phyloP scores from a whole-genome alignment of 164 flowering plant genomes.

The Warburgia ugandensis region DNA sequence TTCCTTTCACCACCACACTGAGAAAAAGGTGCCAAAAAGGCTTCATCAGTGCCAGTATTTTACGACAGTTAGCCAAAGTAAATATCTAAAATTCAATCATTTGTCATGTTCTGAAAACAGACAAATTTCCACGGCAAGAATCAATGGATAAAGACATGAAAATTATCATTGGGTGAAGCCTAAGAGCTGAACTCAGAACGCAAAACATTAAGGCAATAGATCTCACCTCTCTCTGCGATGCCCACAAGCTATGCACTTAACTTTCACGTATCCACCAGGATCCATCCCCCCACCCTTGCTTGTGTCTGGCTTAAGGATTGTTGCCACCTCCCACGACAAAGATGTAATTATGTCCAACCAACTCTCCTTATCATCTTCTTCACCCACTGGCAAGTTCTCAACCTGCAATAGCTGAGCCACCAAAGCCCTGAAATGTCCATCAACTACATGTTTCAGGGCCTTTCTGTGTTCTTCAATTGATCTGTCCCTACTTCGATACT shows the following conservation, averaged over 20 bases:
- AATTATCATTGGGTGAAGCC: too few species aligned
- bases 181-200: too few species aligned
- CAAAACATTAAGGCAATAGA: neutral
- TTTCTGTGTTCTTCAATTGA: slow-evolving; percentile 80
- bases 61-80: too few species aligned
- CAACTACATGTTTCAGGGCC: slow-evolving; percentile 85
- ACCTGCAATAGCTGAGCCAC: slow-evolving; percentile 88
- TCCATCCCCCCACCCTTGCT: slow-evolving; percentile 98
- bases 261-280: slow-evolving; percentile 97
- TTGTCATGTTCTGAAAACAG: too few species aligned
- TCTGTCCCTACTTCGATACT: slow-evolving; percentile 51
- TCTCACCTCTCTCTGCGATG: slow-evolving; percentile 67
- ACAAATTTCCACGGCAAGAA: too few species aligned
- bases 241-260: slow-evolving; percentile 92
- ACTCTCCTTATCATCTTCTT: slow-evolving; percentile 52
- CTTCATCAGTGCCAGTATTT: too few species aligned
- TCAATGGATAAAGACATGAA: too few species aligned
- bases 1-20: slow-evolving; percentile 82
- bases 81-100: too few species aligned
- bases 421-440: slow-evolving; percentile 96
- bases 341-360: slow-evolving; percentile 94
- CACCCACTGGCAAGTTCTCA: slow-evolving; percentile 63
- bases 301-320: slow-evolving; percentile 85
- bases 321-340: slow-evolving; percentile 96
- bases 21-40: slow-evolving; percentile 14